Base-by-base conservation (phyloP, 225 moss, liverwort and hornwort genomes). In the Physcomitrellopsis africana region DNA sequence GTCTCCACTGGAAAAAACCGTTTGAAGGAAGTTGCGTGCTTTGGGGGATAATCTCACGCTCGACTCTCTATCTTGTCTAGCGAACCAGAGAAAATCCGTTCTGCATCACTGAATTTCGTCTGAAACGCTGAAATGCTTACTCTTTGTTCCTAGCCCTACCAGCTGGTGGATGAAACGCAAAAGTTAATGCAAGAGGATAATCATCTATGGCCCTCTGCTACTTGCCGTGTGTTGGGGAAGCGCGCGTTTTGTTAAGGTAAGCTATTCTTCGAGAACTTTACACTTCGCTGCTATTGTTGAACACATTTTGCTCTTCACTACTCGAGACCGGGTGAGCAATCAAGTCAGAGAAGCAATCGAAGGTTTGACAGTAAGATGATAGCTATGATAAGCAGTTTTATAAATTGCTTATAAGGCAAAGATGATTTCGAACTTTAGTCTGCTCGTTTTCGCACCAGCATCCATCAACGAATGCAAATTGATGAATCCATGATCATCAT, bases 181-280 rank as follows among this genome's bases (percentile, higher is more conserved):
- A 27, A 7, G 15, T 48, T 12, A 49, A 70, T 32, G 68, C 56
- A 42, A n/a, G 24, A 37, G 22, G 23, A 26, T 11, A 18, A 49
- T 16, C 65, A 27, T 51, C 48, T 70, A 81, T 81, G 81, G 66
- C 71, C 53, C 65, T 80, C 24, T 65, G 80, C 45, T 71, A 80
- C 60, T 52, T 71, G 60, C 66, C 81, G 23, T 81, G 46, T 60
- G 59, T 71, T 71, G 37, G 71, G 52, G 81, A 66, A 52, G 60
- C 23, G 27, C 44, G 32, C 45, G 32, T 76, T 70, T 4, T 69
- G 62, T 22, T 63, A 5, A 74, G 68, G 79, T 79, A 54, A 78
- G 65, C 29, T 51, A 65, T 6, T 6, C 26, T 47, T 11, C 17
- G n/a, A 10, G 10, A 17, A 19, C 20, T 32, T 47, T 64, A 32